Percentiles rank a stretch among this genome's conserved stretches.
Evolutionary conservation across 129 eudicot species (phyloP).

Genomic region (Chrysanthemum seticuspe): DNA sequence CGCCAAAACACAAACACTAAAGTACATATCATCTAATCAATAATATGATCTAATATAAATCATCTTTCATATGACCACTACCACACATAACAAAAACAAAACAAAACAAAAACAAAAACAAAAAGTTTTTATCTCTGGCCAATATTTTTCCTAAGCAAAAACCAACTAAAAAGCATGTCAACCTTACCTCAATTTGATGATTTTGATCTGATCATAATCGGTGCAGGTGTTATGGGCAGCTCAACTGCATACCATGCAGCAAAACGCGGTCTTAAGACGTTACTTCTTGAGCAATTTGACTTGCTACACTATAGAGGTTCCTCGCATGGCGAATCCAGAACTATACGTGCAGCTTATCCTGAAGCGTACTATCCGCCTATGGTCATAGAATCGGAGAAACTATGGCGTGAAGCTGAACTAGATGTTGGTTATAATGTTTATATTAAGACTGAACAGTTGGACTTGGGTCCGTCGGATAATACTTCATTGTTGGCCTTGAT

Average conservation of each 20-base stretch:
- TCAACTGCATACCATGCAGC: slow-evolving; percentile 71
- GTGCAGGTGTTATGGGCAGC: slow-evolving; percentile 89
- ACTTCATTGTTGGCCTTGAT: slow-evolving; percentile 46
- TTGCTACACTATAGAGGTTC: slow-evolving; percentile 92
- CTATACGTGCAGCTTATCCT: slow-evolving; percentile 79
- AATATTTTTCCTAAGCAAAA: too few relatives aligned
- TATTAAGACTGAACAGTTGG: slow-evolving; percentile 56
- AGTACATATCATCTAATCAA: background rate
- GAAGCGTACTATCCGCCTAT: slow-evolving; percentile 63
- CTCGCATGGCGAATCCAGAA: slow-evolving; percentile 97
- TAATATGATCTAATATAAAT: too few relatives aligned
- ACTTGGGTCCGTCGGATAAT: slow-evolving; percentile 55
- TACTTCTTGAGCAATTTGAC: slow-evolving; percentile 83
- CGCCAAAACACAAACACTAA: background rate
- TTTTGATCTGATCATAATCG: slow-evolving; percentile 64
- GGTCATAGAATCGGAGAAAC: slow-evolving; percentile 45
- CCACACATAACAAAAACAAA: too few relatives aligned
- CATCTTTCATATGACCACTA: background rate
- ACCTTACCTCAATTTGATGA: slow-evolving; percentile 13
- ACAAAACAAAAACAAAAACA: too few relatives aligned
- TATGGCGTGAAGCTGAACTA: too few relatives aligned
- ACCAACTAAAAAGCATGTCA: background rate
- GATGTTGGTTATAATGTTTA: too few relatives aligned
- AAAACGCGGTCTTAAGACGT: slow-evolving; percentile 46
- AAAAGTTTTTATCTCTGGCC: too few relatives aligned